Percentiles rank a stretch among this genome's conserved stretches.
Evolutionary conservation across 495 filamentous ascomycete genomes (phyloP).

Genomic region (Penicillium macrosclerotiorum): DNA sequence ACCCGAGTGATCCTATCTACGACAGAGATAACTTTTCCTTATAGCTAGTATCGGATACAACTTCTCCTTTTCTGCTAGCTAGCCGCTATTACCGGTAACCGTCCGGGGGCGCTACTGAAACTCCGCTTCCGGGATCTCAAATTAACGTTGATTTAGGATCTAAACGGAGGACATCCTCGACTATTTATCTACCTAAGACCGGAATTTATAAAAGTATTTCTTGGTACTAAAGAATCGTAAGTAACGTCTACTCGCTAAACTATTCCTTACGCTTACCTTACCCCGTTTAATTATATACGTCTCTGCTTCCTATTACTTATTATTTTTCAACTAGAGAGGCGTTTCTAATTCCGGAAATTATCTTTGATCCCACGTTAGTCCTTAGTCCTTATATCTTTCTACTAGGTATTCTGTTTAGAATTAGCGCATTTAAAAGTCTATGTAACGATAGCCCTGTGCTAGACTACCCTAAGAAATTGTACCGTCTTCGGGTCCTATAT

Average conservation of each 20-base stretch:
- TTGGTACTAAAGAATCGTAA: constrained; percentile 32
- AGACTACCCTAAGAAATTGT: constrained; percentile 27
- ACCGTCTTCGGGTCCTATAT: constrained; percentile 27
- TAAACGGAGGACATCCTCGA: constrained; percentile 20
- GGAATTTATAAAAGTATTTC: constrained; percentile 34
- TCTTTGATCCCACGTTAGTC: constrained; percentile 29
- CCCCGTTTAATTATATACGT: constrained; percentile 1
- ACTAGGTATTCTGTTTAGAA: constrained; percentile 32
- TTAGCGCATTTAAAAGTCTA: constrained; percentile 26
- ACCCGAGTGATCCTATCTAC: constrained; percentile 27
- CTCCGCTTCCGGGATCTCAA: constrained; percentile 26
- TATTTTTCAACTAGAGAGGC: constrained; percentile 23
- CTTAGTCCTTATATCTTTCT: constrained; percentile 29
- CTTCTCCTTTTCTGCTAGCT: constrained; percentile 37
- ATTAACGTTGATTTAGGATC: constrained; percentile 34
- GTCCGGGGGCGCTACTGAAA: constrained; percentile 29
- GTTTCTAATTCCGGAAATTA: constrained; percentile 31
- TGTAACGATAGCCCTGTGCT: constrained; percentile 18
- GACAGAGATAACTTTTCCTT: constrained; percentile 32
- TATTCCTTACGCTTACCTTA: constrained; percentile 5
- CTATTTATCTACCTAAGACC: constrained; percentile 33
- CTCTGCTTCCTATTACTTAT: constrained; percentile 2
- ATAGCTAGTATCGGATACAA: constrained; percentile 31
- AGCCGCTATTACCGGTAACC: constrained; percentile 31
- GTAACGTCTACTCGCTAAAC: constrained; percentile 4